Percentiles rank a stretch among this genome's conserved stretches.
These are phyloP conservation scores for Teratosphaeria destructans DNA, from an alignment of 2,329 filamentous ascomycete genomes.

Conservation along the genomic window DNA sequence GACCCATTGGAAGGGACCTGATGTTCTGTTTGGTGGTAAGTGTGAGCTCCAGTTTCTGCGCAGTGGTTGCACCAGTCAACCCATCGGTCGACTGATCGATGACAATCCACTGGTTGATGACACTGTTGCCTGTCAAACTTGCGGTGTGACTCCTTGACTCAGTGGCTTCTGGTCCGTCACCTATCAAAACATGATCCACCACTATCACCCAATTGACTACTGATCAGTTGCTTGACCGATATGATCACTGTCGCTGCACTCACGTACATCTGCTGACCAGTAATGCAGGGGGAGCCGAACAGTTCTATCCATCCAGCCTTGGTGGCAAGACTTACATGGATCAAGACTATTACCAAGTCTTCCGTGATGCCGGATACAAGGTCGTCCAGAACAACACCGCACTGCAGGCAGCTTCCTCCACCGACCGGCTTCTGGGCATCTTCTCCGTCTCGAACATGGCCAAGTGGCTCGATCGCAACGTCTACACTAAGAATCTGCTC, in stretches of 20 bases:
- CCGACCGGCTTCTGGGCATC: slow-evolving; percentile 60
- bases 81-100: too few species aligned
- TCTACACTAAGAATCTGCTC: slow-evolving; percentile 62
- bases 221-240: too few species aligned
- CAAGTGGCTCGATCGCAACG: slow-evolving; percentile 77
- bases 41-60: neutral
- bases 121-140: too few species aligned
- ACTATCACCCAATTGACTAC: too few species aligned
- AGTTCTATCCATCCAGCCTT: slow-evolving; percentile 51
- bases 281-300: slow-evolving; percentile 53
- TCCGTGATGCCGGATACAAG: slow-evolving; percentile 61
- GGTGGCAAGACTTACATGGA: slow-evolving; percentile 54
- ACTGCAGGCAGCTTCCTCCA: slow-evolving; percentile 47
- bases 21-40: slow-evolving; percentile 60
- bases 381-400: slow-evolving; percentile 65
- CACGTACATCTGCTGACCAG: neutral
- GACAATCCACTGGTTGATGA: too few species aligned
- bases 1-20: slow-evolving; percentile 62
- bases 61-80: too few species aligned
- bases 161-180: too few species aligned
- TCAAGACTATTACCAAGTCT: slow-evolving; percentile 63
- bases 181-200: too few species aligned
- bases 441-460: slow-evolving; percentile 67
- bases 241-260: neutral
- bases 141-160: too few species aligned